phyloP scores from a whole-genome alignment of 495 filamentous ascomycete genomes.

The Aspergillus coremiiformis region DNA sequence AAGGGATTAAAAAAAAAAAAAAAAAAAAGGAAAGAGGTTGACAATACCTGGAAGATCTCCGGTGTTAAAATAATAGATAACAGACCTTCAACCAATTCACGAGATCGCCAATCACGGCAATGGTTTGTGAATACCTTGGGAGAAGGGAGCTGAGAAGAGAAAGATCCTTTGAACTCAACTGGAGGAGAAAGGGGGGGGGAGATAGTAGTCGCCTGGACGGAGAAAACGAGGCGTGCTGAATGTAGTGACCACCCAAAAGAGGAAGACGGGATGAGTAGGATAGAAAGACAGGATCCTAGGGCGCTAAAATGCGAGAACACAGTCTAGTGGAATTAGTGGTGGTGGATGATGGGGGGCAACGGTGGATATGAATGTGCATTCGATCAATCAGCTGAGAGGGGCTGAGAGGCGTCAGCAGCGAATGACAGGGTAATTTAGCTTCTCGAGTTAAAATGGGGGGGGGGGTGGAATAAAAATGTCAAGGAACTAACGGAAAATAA shows the following conservation, averaged over 20 bases:
- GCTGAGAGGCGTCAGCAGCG: conserved; percentile 14
- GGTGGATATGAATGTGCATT: conserved; percentile 24
- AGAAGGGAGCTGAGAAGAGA: background rate
- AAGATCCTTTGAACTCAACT: background rate
- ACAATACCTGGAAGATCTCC: background rate
- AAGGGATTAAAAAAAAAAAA: background rate
- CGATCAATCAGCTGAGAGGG: conserved; percentile 31
- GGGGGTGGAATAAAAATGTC: background rate
- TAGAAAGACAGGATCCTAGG: conserved; percentile 16
- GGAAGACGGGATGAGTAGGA: conserved; percentile 12
- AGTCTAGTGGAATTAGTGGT: conserved; percentile 12
- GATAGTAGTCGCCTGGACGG: conserved; percentile 30
- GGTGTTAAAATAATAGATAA: background rate
- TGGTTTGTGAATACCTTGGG: background rate
- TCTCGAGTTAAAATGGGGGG: conserved; percentile 3
- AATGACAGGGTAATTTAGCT: conserved; percentile 15
- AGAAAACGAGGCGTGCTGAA: conserved; percentile 14
- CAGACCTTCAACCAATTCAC: background rate
- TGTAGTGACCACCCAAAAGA: conserved; percentile 9
- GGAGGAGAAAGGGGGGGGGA: conserved; percentile 1
- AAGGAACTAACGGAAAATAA: conserved; percentile 5
- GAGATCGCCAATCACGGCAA: background rate
- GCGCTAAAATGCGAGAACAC: conserved; percentile 23
- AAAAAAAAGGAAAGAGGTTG: conserved; percentile 1
- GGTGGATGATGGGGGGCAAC: conserved; percentile 11